A percentile compares a stretch with the other conserved stretches of the same genome.
Conservation (phyloP, 2,329 filamentous ascomycete genomes). For the Mariannaea sp. region DNA sequence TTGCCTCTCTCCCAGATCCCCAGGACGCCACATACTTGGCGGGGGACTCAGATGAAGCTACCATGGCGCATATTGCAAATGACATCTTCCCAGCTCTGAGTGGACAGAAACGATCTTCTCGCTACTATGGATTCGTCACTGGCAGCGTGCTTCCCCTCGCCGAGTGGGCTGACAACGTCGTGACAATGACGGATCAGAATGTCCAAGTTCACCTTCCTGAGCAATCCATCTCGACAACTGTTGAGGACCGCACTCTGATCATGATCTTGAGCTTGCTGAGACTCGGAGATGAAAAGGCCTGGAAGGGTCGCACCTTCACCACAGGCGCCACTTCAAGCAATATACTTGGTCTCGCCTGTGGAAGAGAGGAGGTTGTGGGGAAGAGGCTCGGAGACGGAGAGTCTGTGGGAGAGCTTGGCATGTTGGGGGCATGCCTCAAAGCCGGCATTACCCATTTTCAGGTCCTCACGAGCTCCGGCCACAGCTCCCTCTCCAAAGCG, state of each 20-base stretch:
- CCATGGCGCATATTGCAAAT: slow-evolving; percentile 49
- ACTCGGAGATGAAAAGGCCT: slow-evolving; percentile 59
- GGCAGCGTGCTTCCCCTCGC: slow-evolving; percentile 81
- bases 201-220: slow-evolving; percentile 78
- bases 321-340: slow-evolving; percentile 77
- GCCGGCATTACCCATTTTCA: slow-evolving; percentile 72
- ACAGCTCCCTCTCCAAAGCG: slow-evolving; percentile 84
- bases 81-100: slow-evolving; percentile 66
- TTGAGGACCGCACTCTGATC: slow-evolving; percentile 74
- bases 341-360: slow-evolving; percentile 73
- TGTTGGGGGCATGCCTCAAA: slow-evolving; percentile 67
- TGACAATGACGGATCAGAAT: slow-evolving; percentile 81
- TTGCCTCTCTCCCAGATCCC: slow-evolving; percentile 47
- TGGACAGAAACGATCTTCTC: slow-evolving; percentile 64
- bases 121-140: slow-evolving; percentile 89
- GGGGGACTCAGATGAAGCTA: slow-evolving; percentile 37
- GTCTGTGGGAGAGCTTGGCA: slow-evolving; percentile 69
- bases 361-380: slow-evolving; percentile 66
- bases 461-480: slow-evolving; percentile 78
- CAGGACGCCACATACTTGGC: slow-evolving; percentile 40
- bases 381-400: slow-evolving; percentile 38
- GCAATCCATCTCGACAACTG: slow-evolving; percentile 74
- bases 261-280: slow-evolving; percentile 71
- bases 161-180: slow-evolving; percentile 81
- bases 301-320: slow-evolving; percentile 61